Base-by-base conservation (phyloP, 2,329 filamentous ascomycete genomes). In the Clonostachys rosea region DNA sequence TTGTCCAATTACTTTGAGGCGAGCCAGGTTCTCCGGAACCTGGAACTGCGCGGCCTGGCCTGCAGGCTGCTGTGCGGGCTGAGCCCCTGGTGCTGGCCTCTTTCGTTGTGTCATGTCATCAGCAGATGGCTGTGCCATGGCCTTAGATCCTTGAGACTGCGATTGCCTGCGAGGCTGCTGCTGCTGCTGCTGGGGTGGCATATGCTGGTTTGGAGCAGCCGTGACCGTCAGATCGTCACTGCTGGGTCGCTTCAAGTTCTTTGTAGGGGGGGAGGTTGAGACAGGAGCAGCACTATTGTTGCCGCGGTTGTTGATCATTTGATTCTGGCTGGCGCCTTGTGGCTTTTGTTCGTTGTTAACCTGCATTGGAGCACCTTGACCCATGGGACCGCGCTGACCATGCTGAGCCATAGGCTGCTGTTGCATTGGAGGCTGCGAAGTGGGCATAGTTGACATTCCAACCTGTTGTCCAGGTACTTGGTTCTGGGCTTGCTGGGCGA, bases 191-290 rank as follows among this genome's bases (percentile, higher is more conserved):
- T 35, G 17, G 2, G 42, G 18, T n/a, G 24, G 24, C 43, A 63
- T 61, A 34, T 46, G 40, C 24, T 30, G n/a, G 37, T 16, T 46
- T 34, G 57, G 16, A 59, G 59, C 44, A 65, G 48, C 16, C 40
- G 59, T 61, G 3, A 54, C 47, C 3, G 47, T 40, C 17, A 58
- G 50, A 4, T 53, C 40, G 20, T 79, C 76, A 5, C 67, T 61
- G 45, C 64, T 75, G 5, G 75, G 64, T 2, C 78, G 73, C 63
- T 81, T 81, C 40, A 78, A 64, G 43, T 64, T 73, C 58, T 75
- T 79, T n/a, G 36, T 5, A 71, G 68, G 14, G 63, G 60, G 41
- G 67, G 67, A 5, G 65, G 61, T 14, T 45, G 34, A 20, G 48
- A 36, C 47, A 52, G 47, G 14, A 17, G n/a, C 37, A 35, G 44